These are phyloP conservation scores for Hemileccinum impolitum DNA, from an alignment of 768 basidiomycete species.

Conservation along the genomic window DNA sequence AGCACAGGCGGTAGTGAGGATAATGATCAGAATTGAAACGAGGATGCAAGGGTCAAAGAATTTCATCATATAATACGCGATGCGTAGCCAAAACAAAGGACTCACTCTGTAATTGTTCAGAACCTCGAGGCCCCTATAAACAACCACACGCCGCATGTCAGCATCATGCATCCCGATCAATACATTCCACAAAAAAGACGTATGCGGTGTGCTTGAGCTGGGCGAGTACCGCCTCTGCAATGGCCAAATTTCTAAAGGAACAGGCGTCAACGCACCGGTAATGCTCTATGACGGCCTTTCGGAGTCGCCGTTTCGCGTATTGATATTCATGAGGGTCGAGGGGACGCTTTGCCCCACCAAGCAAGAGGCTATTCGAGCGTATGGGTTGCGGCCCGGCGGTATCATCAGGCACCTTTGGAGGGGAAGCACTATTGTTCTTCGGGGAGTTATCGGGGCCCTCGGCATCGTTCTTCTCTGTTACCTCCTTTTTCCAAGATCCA, in stretches of 20 bases:
- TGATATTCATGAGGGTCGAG: conserved; percentile 75
- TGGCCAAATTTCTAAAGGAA: background rate
- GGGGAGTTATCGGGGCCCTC: background rate
- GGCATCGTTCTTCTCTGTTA: background rate
- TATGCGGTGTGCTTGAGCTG: too few relatives aligned
- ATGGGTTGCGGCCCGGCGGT: background rate
- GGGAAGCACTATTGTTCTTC: background rate
- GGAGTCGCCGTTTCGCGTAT: conserved; percentile 76
- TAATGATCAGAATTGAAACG: background rate
- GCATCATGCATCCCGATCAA: background rate
- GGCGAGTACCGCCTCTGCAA: background rate
- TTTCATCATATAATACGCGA: background rate
- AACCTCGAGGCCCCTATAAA: conserved; percentile 65
- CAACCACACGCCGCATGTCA: conserved; percentile 1
- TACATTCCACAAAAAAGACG: background rate
- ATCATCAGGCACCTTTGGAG: background rate
- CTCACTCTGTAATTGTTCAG: conserved; percentile 84
- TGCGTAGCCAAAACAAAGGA: background rate
- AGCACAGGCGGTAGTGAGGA: background rate
- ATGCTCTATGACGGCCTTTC: conserved; percentile 76
- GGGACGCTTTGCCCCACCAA: conserved; percentile 6
- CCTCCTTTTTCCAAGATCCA: background rate
- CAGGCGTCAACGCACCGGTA: conserved; percentile 51
- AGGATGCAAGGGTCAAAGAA: background rate
- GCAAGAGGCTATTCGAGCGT: background rate